Base-by-base conservation (phyloP, 345 rosid species). In the Lepidium sativum region DNA sequence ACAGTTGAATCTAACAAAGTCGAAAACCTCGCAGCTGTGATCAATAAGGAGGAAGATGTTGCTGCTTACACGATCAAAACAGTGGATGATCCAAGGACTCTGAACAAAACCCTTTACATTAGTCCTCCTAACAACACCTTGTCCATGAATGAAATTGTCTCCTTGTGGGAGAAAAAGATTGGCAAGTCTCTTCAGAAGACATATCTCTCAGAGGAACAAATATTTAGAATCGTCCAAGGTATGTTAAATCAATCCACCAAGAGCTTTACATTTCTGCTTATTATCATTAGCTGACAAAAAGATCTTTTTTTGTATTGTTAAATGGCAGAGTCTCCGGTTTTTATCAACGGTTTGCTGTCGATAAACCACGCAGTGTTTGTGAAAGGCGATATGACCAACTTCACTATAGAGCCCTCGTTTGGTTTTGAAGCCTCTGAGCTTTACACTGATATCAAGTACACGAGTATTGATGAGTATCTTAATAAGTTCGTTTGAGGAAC, bases 381-480 rank as follows among this genome's bases (percentile, higher is more conserved):
- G 66, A 88, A 82, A 13, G 96, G 96, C 29, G 95, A 83, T 48
- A 79, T n/a, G n/a, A n/a, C n/a, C n/a, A n/a, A n/a, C n/a, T n/a
- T n/a, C n/a, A n/a, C n/a, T n/a, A n/a, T n/a, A n/a, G n/a, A n/a
- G n/a, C n/a, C n/a, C n/a, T n/a, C n/a, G n/a, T n/a, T n/a, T n/a
- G n/a, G n/a, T n/a, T n/a, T n/a, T n/a, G n/a, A n/a, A n/a, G n/a
- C n/a, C n/a, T n/a, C n/a, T n/a, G n/a, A n/a, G n/a, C n/a, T n/a
- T n/a, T n/a, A n/a, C n/a, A n/a, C n/a, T n/a, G n/a, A n/a, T n/a
- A n/a, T n/a, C n/a, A n/a, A n/a, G n/a, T n/a, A n/a, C n/a, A n/a
- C n/a, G n/a, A n/a, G n/a, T n/a, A n/a, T n/a, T 54, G 96, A 88
- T 4, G 95, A 91, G 29, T 75, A 58, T 61, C 95, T 91, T 5